Conservation (phyloP, 352 stramenopile genomes). For the Globisporangium polare region DNA sequence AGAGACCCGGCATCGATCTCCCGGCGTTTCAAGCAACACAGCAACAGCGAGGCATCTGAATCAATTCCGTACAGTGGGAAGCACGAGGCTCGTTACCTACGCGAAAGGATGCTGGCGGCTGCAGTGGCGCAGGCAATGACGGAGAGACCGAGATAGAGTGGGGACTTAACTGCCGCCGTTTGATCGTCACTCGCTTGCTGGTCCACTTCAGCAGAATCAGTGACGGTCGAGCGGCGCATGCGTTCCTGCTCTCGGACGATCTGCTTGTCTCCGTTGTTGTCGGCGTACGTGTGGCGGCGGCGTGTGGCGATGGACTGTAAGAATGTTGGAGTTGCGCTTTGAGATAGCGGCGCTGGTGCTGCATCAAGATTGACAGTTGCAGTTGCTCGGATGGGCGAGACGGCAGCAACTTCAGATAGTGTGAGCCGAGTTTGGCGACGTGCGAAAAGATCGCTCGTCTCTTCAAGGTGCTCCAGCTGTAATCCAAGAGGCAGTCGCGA, state of each 20-base stretch:
- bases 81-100: slow-evolving; percentile 22
- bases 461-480: neutral
- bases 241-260: neutral
- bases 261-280: slow-evolving; percentile 14
- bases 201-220: neutral
- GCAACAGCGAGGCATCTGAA: slow-evolving; percentile 5
- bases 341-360: neutral
- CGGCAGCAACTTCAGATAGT: neutral
- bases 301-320: slow-evolving; percentile 13
- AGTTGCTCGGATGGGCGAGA: slow-evolving; percentile 1
- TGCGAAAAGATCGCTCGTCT: too few species aligned
- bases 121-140: slow-evolving; percentile 47
- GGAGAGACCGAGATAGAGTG: slow-evolving; percentile 43
- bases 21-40: neutral
- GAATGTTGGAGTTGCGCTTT: slow-evolving; percentile 2
- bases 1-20: neutral
- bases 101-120: slow-evolving; percentile 34
- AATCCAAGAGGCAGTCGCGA: neutral
- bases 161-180: slow-evolving; percentile 22
- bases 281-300: slow-evolving; percentile 15
- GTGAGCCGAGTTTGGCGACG: neutral
- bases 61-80: neutral
- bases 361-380: neutral
- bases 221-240: slow-evolving; percentile 12
- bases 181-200: neutral